Evolutionary conservation across 108 stramenopile genomes (phyloP), one percentile per base, ranked within the genome.

Genomic region (Parietichytrium sp.): DNA sequence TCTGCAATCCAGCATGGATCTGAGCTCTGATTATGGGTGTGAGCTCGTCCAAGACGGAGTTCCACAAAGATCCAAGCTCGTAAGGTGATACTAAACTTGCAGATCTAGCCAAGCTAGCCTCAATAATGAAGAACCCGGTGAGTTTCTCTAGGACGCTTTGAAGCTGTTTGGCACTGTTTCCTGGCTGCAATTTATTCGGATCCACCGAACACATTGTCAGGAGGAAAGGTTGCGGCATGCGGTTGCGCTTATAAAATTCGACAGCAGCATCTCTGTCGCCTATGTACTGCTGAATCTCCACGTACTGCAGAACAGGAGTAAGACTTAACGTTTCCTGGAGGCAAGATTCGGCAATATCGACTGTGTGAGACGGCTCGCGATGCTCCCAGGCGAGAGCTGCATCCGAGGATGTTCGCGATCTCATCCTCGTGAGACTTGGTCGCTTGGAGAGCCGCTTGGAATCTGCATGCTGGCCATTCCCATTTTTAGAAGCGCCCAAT

Each of bases 211-310:
- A 45, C 61, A 72, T 72, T 33, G 38, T 72, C 42, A 45, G 61
- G 23, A 72, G 61, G 20, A 42, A 36, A 25, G 61, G 38, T 20
- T 72, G 61, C 33, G 61, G 61, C 6, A 72, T 33, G 10, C 61
- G 61, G 33, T 72, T 72, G 10, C 45, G 38, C 42, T 72, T 72
- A 25, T 72, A 72, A 72, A 72, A 72, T n/a, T 16, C 38, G 38
- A 72, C 25, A 0, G 61, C 61, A n/a, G 36, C 61, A 10, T 72
- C 61, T 42, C 45, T 42, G 38, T 33, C 45, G 20, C 61, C 61
- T 7, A 72, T n/a, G 61, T 72, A 72, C 42, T 72, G 36, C 45
- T 72, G 61, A 2, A 72, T 72, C 38, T 72, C 61, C 61, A 72
- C 45, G 20, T 23, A 72, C 25, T 72, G 61, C 38, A 45, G 45